Conservation (phyloP, 257 asterid species). For the Solanum chaucha region DNA sequence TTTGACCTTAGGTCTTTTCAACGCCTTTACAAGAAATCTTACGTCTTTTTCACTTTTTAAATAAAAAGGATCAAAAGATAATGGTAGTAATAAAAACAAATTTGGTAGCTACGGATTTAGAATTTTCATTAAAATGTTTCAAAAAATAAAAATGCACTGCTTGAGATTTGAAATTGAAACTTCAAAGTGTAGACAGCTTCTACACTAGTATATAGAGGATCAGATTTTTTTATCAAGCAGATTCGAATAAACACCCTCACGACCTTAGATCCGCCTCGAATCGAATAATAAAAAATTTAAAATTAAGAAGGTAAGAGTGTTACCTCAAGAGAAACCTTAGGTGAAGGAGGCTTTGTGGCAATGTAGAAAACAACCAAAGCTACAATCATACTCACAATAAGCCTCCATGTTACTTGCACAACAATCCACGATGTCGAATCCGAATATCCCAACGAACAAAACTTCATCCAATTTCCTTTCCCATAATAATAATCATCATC, state of each 20-base stretch:
- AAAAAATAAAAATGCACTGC: too few species aligned
- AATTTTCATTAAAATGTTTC: not conserved
- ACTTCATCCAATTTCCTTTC: constrained; percentile 21
- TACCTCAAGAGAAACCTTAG: constrained; percentile 50
- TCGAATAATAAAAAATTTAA: not conserved
- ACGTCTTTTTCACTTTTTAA: not conserved
- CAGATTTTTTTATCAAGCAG: not conserved
- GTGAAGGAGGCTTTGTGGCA: constrained; percentile 61
- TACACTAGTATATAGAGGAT: too few species aligned
- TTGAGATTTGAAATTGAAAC: not conserved
- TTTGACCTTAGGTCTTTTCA: not conserved
- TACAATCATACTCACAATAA: constrained; percentile 40
- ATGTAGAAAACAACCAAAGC: constrained; percentile 56
- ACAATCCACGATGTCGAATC: constrained; percentile 47
- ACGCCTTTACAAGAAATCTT: not conserved
- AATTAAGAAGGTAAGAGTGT: not conserved
- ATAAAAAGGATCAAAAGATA: not conserved
- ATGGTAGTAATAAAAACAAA: not conserved
- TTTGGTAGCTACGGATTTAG: not conserved
- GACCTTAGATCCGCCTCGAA: not conserved
- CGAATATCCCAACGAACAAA: constrained; percentile 37
- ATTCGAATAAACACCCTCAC: not conserved
- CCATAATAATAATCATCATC: not conserved
- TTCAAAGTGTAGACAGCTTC: not conserved
- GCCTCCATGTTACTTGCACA: constrained; percentile 64